Conservation (phyloP, 305 asterid species). For the Fraxinus angustifolia region DNA sequence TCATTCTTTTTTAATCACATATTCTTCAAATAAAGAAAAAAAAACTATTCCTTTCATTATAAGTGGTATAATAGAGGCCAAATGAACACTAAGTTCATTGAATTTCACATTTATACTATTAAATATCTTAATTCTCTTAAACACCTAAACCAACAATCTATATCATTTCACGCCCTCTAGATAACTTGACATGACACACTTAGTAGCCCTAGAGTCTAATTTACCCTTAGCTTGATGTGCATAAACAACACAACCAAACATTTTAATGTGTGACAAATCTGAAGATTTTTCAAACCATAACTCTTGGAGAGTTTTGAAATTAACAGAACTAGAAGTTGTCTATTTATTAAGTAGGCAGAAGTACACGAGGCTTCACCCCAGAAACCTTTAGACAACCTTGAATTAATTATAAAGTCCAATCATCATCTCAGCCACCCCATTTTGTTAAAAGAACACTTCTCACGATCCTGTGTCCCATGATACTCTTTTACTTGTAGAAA, state of each 20-base stretch:
- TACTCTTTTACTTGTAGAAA: neutral
- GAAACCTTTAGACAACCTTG: neutral
- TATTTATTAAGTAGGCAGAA: neutral
- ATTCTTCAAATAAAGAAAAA: too few relatives aligned
- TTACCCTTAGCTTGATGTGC: neutral
- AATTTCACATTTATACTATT: neutral
- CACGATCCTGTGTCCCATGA: neutral
- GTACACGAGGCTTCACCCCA: neutral
- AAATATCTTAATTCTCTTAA: neutral
- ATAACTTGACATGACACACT: too few relatives aligned
- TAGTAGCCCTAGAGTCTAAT: too few relatives aligned
- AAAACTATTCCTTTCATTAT: too few relatives aligned
- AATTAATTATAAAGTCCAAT: neutral
- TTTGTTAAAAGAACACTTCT: neutral
- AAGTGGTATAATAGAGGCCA: neutral
- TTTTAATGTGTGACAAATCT: neutral
- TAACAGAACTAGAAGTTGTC: neutral
- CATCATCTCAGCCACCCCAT: neutral
- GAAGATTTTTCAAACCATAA: neutral
- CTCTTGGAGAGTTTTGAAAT: neutral
- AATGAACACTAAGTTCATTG: neutral
- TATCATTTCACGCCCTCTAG: neutral
- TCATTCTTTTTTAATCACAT: too few relatives aligned
- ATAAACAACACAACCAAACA: neutral
- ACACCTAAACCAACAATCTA: neutral